These are phyloP conservation scores for Kodamaea sagamina DNA, from an alignment of 805 yeast genomes.

Conservation along the genomic window DNA sequence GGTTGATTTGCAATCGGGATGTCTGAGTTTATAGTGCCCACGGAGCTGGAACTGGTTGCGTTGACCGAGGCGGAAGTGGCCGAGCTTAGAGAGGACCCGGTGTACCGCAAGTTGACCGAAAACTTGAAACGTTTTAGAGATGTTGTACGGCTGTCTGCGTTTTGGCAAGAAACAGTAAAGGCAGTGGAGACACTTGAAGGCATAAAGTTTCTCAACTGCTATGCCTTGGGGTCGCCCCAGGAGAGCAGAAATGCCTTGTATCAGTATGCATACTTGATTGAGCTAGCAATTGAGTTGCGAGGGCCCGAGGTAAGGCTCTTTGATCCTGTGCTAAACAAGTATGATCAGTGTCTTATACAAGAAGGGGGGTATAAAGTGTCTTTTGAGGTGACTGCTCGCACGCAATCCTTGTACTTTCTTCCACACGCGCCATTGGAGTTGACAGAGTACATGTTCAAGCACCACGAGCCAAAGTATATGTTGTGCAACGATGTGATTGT, in stretches of 20 bases:
- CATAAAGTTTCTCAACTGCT: conserved; percentile 7
- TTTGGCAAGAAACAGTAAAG: conserved; percentile 28
- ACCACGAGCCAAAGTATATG: conserved; percentile 37
- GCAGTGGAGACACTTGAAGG: conserved; percentile 13
- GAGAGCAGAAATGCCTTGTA: conserved; percentile 60
- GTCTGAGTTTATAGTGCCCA: conserved; percentile 8
- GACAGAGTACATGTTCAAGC: conserved; percentile 42
- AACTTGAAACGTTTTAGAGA: background rate
- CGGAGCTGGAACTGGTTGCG: background rate
- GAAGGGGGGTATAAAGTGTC: conserved; percentile 16
- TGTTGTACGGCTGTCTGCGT: conserved; percentile 19
- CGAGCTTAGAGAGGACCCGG: background rate
- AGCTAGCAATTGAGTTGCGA: conserved; percentile 32
- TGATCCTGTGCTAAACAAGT: conserved; percentile 62
- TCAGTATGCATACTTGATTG: conserved; percentile 62
- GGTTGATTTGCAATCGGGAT: background rate
- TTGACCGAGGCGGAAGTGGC: background rate
- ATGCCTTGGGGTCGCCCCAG: conserved; percentile 57
- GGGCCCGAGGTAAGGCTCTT: conserved; percentile 45
- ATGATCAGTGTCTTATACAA: conserved; percentile 41
- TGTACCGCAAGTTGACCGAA: background rate
- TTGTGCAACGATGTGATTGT: conserved; percentile 54
- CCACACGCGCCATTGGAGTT: conserved; percentile 74
- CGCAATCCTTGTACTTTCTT: conserved; percentile 51
- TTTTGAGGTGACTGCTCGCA: conserved; percentile 8